Percentiles rank a stretch among this genome's conserved stretches.
Conservation (phyloP, 805 yeast species). For the Lipomyces yamanashiensis region DNA sequence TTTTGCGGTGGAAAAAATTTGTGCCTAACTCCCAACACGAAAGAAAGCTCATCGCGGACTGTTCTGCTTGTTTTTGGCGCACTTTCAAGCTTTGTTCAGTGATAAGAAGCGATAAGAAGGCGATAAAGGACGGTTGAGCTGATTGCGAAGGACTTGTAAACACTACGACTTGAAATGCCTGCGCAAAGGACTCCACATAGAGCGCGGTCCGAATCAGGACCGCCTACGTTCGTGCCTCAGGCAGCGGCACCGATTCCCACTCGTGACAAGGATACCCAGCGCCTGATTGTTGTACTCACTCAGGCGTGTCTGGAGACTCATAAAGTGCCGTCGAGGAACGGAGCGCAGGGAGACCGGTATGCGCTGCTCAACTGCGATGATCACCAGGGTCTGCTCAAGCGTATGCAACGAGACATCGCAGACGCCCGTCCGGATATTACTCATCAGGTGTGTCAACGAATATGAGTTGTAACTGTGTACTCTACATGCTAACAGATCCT, state of each 20-base stretch:
- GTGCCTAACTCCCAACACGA: conserved; percentile 9
- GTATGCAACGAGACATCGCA: conserved; percentile 95
- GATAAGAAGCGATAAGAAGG: too few relatives aligned
- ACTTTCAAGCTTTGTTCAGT: too few relatives aligned
- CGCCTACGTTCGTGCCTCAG: conserved; percentile 81
- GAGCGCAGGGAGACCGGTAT: conserved; percentile 81
- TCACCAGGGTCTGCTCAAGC: conserved; percentile 92
- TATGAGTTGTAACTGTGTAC: not conserved
- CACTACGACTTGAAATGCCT: conserved; percentile 46
- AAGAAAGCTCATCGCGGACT: not conserved
- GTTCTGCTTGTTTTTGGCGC: not conserved
- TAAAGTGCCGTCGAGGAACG: conserved; percentile 72
- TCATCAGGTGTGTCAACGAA: conserved; percentile 62
- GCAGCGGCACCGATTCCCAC: conserved; percentile 83
- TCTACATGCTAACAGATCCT: not conserved
- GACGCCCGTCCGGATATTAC: conserved; percentile 99
- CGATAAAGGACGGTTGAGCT: too few relatives aligned
- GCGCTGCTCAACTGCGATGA: conserved; percentile 96
- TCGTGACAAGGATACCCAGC: conserved; percentile 79
- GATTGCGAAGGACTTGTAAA: too few relatives aligned
- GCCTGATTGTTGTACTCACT: conserved; percentile 91
- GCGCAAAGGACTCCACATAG: conserved; percentile 49
- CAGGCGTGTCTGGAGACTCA: conserved; percentile 97
- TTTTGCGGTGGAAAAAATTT: conserved; percentile 5
- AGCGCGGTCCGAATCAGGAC: conserved; percentile 28